phyloP scores from a whole-genome alignment of 345 rosid genomes.

The Eucalyptus shirleyi region DNA sequence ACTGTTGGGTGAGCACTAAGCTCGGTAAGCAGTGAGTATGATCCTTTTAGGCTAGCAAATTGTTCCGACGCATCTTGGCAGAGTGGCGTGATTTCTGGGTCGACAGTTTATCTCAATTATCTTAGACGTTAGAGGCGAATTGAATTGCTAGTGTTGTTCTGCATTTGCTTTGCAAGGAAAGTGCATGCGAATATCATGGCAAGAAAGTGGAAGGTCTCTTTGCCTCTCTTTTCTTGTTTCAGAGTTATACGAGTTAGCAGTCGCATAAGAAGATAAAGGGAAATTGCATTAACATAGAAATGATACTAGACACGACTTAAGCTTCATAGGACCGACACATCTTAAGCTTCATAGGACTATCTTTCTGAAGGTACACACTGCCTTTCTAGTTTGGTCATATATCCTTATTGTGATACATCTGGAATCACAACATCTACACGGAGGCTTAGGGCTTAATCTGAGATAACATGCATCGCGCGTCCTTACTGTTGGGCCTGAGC shows the following conservation, averaged over 20 bases:
- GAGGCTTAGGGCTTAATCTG: conserved; percentile 31
- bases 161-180: not conserved
- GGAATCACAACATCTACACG: not conserved
- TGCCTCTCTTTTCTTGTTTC: not conserved
- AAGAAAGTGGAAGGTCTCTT: not conserved
- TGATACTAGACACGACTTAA: not conserved
- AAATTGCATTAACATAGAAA: not conserved
- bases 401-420: not conserved
- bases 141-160: not conserved
- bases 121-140: not conserved
- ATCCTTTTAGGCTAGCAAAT: not conserved
- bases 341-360: not conserved
- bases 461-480: conserved; percentile 58
- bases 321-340: not conserved
- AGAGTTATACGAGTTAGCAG: not conserved
- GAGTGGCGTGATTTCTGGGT: not conserved
- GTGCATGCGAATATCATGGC: not conserved
- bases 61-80: not conserved
- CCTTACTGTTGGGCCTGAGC: conserved; percentile 82
- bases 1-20: not conserved
- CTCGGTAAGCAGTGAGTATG: not conserved
- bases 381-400: not conserved
- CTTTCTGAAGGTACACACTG: not conserved
- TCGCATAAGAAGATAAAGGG: not conserved
- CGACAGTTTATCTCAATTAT: not conserved